Evolutionary conservation across 371 early-diverging fungal genomes (phyloP).

Genomic region (Nematocida ausubeli): DNA sequence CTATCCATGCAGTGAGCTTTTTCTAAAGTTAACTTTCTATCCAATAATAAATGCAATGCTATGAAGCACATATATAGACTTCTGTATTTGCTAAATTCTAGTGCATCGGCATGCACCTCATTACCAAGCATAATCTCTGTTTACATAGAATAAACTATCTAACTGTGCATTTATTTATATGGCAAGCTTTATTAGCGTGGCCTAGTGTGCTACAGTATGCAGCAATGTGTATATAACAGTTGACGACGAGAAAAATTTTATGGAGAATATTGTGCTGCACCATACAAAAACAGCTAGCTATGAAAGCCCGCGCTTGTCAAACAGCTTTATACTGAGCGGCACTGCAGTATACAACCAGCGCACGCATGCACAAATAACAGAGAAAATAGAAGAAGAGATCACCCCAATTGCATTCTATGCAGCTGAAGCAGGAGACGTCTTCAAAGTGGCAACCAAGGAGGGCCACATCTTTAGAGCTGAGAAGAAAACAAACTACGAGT

Average conservation of each 20-base stretch:
- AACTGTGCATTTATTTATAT: no score
- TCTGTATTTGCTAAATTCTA: no score
- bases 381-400: not conserved
- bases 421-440: conserved; percentile 1
- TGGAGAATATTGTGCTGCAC: conserved; percentile 31
- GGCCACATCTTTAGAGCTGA: conserved; percentile 17
- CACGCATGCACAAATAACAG: not conserved
- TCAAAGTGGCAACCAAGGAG: not conserved
- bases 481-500: not conserved
- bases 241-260: not conserved
- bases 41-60: no score
- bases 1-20: no score
- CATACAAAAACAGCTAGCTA: not conserved
- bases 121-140: no score
- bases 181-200: no score
- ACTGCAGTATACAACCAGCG: not conserved
- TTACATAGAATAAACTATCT: no score
- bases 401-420: conserved; percentile 24
- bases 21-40: no score
- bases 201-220: no score
- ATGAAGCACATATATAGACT: no score
- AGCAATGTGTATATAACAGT: not conserved
- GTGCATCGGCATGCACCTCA: no score
- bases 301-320: not conserved
- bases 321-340: conserved; percentile 1